Evolutionary conservation across 371 early-diverging fungal species (phyloP).

Genomic region (Mucor sp.): DNA sequence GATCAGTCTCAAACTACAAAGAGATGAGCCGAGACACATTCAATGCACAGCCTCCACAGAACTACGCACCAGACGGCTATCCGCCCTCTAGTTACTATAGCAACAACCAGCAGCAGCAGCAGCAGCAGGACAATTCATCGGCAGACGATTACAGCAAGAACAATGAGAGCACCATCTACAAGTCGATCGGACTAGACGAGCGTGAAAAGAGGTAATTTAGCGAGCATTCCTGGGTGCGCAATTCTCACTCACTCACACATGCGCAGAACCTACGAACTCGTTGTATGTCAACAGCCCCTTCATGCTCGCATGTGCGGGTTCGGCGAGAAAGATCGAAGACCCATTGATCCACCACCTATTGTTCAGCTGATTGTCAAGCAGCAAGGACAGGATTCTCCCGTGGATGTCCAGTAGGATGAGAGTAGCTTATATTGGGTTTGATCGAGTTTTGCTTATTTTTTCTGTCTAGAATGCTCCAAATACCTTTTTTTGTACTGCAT

Average conservation of each 20-base stretch:
- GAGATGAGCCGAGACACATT: conserved; percentile 11
- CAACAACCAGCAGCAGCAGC: neutral
- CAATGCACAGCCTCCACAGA: conserved; percentile 2
- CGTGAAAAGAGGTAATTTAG: conserved; percentile 31
- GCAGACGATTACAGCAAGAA: neutral
- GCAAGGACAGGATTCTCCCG: conserved; percentile 36
- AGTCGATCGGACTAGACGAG: conserved; percentile 35
- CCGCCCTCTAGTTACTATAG: neutral
- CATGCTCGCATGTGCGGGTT: conserved; percentile 85
- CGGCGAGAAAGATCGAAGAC: conserved; percentile 77
- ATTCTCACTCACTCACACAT: neutral
- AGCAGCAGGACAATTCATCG: neutral
- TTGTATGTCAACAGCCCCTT: conserved; percentile 74
- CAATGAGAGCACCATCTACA: neutral
- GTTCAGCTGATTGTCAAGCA: conserved; percentile 58
- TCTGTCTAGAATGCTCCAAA: conserved; percentile 44
- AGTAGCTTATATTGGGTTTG: neutral
- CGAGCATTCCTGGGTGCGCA: neutral
- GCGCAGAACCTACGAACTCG: conserved; percentile 51
- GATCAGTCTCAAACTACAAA: neutral
- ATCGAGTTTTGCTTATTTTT: neutral
- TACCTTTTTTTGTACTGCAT: conserved; percentile 74
- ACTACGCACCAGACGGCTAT: neutral
- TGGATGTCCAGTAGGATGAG: conserved; percentile 44
- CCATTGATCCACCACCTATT: conserved; percentile 72